Percentiles rank a stretch among this genome's conserved stretches.
Evolutionary conservation across 805 yeast species (phyloP).

Genomic region (Nematodospora valgi): DNA sequence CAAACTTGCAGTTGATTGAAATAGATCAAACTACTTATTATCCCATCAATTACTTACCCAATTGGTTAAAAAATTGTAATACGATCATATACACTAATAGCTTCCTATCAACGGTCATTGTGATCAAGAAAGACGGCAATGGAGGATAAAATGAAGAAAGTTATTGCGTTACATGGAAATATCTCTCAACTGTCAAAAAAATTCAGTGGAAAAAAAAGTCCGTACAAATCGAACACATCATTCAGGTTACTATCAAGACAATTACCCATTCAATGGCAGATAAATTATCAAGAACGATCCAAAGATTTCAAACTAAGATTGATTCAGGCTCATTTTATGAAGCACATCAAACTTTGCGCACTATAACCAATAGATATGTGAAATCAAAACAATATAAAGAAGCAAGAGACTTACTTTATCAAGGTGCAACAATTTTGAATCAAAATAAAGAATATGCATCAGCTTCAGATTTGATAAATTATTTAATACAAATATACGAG

Average conservation of each 20-base stretch:
- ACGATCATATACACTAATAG: background rate
- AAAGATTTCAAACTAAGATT: conserved; percentile 66
- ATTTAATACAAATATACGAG: conserved; percentile 68
- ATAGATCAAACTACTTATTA: conserved; percentile 18
- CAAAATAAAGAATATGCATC: conserved; percentile 74
- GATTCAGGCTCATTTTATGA: conserved; percentile 80
- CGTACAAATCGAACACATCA: background rate
- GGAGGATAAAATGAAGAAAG: conserved; percentile 2
- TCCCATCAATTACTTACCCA: conserved; percentile 1
- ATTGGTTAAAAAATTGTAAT: conserved; percentile 3
- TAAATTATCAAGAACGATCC: conserved; percentile 57
- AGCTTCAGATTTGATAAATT: conserved; percentile 71
- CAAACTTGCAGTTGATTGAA: conserved; percentile 16
- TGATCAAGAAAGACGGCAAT: background rate
- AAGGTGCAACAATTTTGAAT: conserved; percentile 66
- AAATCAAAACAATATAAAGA: conserved; percentile 62
- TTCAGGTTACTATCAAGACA: background rate
- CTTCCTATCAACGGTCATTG: background rate
- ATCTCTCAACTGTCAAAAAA: no score
- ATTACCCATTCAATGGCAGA: conserved; percentile 12
- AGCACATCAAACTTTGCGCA: conserved; percentile 92
- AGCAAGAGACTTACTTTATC: conserved; percentile 70
- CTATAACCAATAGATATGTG: conserved; percentile 82
- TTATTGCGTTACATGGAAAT: no score
- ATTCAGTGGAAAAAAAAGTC: conserved; percentile 1